These are phyloP conservation scores for Aureobasidium sp. DNA, from an alignment of 2,329 filamentous ascomycete species.

Conservation along the genomic window DNA sequence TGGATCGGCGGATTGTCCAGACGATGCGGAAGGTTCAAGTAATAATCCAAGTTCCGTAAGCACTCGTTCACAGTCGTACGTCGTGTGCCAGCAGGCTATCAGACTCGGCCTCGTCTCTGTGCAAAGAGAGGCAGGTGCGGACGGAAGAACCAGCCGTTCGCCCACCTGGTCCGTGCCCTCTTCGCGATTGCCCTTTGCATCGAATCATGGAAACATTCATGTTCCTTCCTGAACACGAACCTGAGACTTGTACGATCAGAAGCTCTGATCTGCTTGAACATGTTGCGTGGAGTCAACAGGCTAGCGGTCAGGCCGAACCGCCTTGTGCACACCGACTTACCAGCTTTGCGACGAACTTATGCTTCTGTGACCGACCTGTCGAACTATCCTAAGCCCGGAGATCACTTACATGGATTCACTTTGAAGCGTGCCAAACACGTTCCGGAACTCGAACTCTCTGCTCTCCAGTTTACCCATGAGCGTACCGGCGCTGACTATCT, in stretches of 20 bases:
- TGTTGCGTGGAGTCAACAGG: constrained; percentile 12
- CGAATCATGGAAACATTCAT: background rate
- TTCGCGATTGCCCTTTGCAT: background rate
- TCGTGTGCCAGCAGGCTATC: constrained; percentile 1
- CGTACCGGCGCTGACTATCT: constrained; percentile 94
- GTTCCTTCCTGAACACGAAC: background rate
- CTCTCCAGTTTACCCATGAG: constrained; percentile 83
- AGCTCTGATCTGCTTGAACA: background rate
- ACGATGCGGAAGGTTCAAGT: background rate
- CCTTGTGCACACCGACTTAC: constrained; percentile 5
- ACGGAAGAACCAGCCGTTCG: background rate
- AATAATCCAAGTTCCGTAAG: background rate
- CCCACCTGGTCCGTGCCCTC: background rate
- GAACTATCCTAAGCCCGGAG: constrained; percentile 69
- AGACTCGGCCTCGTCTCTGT: background rate
- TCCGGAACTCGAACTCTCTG: constrained; percentile 86
- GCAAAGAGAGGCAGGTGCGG: constrained; percentile 4
- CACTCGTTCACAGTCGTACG: background rate
- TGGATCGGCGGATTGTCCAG: background rate
- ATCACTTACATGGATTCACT: constrained; percentile 89
- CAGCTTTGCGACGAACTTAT: constrained; percentile 30
- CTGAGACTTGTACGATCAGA: background rate
- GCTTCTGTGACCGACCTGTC: constrained; percentile 69
- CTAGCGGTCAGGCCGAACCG: background rate
- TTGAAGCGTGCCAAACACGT: constrained; percentile 84